Base-by-base conservation (phyloP, 768 basidiomycete genomes). In the Flagelloscypha sp. region DNA sequence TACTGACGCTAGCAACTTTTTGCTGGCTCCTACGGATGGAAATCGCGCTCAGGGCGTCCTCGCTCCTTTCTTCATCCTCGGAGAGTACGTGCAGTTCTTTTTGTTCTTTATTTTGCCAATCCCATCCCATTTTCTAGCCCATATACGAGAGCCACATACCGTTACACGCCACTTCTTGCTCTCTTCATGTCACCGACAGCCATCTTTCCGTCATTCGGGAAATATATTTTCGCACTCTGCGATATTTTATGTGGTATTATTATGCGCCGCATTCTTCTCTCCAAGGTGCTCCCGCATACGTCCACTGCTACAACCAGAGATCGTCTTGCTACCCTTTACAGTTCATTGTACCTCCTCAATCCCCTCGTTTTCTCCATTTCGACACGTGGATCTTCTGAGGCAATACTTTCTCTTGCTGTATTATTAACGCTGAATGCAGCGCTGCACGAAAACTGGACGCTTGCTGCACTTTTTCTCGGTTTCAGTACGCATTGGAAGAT, bases 361-460 rank as follows among this genome's bases (percentile, higher is more conserved):
- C 95, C 95, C 0, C 72, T 99, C 47, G 84, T 94, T 2, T 85
- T 95, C 56, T 83, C 90, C 44, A 97, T 99, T 48, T 95, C 93
- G 6, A 98, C 95, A 0, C 80, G 95, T 12, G 95, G 95, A 6
- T 97, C 90, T 12, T 93, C 94, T 4, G 95, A 99, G 56, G 78
- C 88, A 2, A 62, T 95, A 12, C 76, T 98, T 11, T 78, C 81
- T 24, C 64, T 84, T 2, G 66, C 93, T 38, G 84, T 97, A 24
- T 68, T 95, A 24, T 58, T 72, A 34, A 76, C 80, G 0, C 59
- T 93, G 18, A 74, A 73, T 51, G 66, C 59, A 20, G 74, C 77
- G 2, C 57, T 83, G 39, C 67, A 68, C 27, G 63, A 59, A 3
- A 63, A 64, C 28, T 84, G 84, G 77, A 66, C 72, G 32, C 42